phyloP scores from a whole-genome alignment of 345 rosid species.

The Eucalyptus leucophloia region DNA sequence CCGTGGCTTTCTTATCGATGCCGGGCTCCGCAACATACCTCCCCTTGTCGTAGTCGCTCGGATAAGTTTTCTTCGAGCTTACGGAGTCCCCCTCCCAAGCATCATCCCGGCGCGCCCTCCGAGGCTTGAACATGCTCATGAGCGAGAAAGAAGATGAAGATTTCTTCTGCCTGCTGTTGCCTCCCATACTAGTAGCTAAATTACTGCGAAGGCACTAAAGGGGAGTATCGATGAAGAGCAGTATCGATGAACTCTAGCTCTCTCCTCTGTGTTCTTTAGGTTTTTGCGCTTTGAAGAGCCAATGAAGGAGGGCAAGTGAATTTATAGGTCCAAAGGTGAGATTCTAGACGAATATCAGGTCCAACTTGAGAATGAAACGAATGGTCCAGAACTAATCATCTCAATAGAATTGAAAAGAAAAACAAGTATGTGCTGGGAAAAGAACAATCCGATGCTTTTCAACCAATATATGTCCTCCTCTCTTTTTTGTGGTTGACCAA shows the following conservation, averaged over 20 bases:
- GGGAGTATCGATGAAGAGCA: too few species aligned
- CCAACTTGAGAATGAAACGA: not conserved
- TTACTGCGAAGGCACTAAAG: not conserved
- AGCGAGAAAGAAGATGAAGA: constrained; percentile 4
- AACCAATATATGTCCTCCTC: not conserved
- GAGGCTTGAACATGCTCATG: constrained; percentile 19
- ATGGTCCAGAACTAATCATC: not conserved
- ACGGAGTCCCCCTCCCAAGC: not conserved
- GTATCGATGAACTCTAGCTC: not conserved
- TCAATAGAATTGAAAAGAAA: not conserved
- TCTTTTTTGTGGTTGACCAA: not conserved
- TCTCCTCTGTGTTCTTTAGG: not conserved
- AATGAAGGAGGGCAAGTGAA: not conserved
- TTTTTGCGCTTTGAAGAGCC: not conserved
- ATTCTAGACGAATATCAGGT: not conserved
- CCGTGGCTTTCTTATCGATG: constrained; percentile 23
- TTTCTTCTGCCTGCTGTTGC: constrained; percentile 12
- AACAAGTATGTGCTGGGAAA: not conserved
- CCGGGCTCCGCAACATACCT: constrained; percentile 26
- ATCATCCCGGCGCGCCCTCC: not conserved
- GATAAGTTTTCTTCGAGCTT: not conserved
- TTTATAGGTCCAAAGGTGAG: not conserved
- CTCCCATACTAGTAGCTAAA: constrained; percentile 7
- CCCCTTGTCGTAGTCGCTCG: constrained; percentile 26
- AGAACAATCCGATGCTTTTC: not conserved